Conservation (phyloP, 2,329 filamentous ascomycete species). For the Sporothrix humicola region DNA sequence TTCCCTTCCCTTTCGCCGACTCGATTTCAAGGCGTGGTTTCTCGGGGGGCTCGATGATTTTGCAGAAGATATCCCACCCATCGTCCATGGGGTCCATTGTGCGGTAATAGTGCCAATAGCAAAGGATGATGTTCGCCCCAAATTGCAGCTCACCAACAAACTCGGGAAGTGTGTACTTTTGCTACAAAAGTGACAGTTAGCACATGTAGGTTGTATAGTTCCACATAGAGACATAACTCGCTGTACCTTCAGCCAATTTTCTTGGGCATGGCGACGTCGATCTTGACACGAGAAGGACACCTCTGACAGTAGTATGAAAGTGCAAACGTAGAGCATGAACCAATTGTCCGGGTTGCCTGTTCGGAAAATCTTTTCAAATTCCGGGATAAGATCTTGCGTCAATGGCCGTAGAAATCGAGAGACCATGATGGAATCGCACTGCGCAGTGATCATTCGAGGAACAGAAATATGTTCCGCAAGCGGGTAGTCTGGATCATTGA, state of each 20-base stretch:
- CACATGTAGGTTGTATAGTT: not conserved
- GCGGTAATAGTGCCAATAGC: constrained; percentile 59
- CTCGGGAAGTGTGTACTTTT: constrained; percentile 48
- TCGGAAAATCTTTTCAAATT: constrained; percentile 47
- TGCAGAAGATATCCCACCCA: constrained; percentile 40
- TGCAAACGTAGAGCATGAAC: constrained; percentile 49
- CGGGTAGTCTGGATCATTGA: constrained; percentile 48
- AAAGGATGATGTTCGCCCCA: constrained; percentile 54
- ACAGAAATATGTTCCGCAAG: constrained; percentile 47
- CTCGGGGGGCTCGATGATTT: constrained; percentile 30
- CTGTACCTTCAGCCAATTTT: constrained; percentile 42
- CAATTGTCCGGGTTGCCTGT: constrained; percentile 45
- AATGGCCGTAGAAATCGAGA: constrained; percentile 47
- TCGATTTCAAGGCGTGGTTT: constrained; percentile 36
- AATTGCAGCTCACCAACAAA: constrained; percentile 54
- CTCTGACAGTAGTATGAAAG: constrained; percentile 53
- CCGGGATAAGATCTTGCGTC: constrained; percentile 45
- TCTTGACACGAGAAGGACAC: constrained; percentile 50
- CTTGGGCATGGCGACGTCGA: constrained; percentile 51
- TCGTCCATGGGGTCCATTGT: constrained; percentile 45
- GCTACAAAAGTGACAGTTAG: constrained; percentile 36
- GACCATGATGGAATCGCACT: constrained; percentile 53
- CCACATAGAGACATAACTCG: not conserved
- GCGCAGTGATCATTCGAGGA: constrained; percentile 54
- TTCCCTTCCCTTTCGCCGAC: constrained; percentile 41